These are phyloP conservation scores for Solanum infundibuliforme DNA, from an alignment of 257 asterid species.

Conservation along the genomic window DNA sequence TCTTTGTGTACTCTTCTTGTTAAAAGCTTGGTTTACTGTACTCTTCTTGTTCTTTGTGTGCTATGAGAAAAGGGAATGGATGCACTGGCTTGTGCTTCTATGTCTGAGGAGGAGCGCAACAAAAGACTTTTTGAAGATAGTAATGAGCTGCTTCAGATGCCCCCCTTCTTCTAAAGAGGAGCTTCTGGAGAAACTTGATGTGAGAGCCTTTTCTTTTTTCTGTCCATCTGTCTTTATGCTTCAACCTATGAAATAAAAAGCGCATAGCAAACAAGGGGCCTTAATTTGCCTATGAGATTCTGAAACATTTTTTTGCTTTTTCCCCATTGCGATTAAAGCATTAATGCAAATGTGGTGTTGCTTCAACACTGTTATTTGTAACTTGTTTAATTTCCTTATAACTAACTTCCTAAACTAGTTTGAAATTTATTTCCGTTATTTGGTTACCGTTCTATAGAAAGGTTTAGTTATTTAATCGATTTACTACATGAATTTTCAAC, in stretches of 20 bases:
- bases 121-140: not conserved
- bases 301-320: not conserved
- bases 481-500: not conserved
- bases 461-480: not conserved
- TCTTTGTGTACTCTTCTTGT: not conserved
- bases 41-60: not conserved
- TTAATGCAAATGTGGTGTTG: not conserved
- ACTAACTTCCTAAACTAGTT: not conserved
- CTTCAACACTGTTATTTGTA: not conserved
- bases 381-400: not conserved
- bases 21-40: too few species aligned
- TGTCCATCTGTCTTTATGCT: not conserved
- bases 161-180: not conserved
- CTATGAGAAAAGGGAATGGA: not conserved
- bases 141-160: not conserved
- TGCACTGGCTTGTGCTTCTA: not conserved
- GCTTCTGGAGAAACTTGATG: not conserved
- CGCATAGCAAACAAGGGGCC: not conserved
- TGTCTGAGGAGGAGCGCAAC: not conserved
- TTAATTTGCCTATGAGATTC: not conserved
- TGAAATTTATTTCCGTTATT: not conserved
- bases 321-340: not conserved
- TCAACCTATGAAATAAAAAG: not conserved
- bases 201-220: not conserved
- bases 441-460: not conserved